Base-by-base conservation (phyloP, 1,139 yeast genomes). In the Schwanniomyces etchellsii region DNA sequence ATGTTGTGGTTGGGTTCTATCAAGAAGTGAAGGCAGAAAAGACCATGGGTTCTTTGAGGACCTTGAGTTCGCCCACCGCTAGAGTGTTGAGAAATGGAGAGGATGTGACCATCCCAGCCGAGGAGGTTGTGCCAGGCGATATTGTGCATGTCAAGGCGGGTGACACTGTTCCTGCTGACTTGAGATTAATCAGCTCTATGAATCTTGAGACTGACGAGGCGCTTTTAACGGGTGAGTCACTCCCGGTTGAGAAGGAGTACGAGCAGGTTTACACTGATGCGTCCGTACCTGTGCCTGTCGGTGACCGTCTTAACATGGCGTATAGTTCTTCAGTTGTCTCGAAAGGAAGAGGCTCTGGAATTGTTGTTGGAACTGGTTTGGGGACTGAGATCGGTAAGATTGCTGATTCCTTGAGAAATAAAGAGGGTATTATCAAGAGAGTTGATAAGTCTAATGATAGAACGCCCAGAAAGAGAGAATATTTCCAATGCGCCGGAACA, bases 121-220 rank as follows among this genome's bases (percentile, higher is more conserved):
- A 69, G 35, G 77, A 71, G n/a, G 76, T 82, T 17, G 91, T 81
- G 10, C 89, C 89, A 2, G 93, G 94, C 35, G 94, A 83, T 50
- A 52, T 82, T 31, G 76, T 81, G 24, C 60, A 64, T 35, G 66
- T 82, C 33, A 69, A 67, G 42, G 84, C 80, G 24, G 94, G 93
- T 33, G 93, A 82, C 49, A 81, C 89, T 2, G 62, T 82, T 28
- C 93, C 93, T 12, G 91, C 91, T 4, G 93, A 82, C 50, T 50
- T 81, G 36, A 64, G 93, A 39, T 61, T 82, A 29, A 43, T 77
- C 30, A 78, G 73, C 26, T 49, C 73, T 30, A 69, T 74, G 60
- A 82, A 82, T 52, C 75, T 82, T 41, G 93, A 82, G 52, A 74
- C 88, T 6, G 93, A 82, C 48, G 93, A 82, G 52, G 89, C 93